Evolutionary conservation across 306 rosid genomes (phyloP), one percentile per base, ranked within the genome.

Genomic region (Cucurbita ficifolia): DNA sequence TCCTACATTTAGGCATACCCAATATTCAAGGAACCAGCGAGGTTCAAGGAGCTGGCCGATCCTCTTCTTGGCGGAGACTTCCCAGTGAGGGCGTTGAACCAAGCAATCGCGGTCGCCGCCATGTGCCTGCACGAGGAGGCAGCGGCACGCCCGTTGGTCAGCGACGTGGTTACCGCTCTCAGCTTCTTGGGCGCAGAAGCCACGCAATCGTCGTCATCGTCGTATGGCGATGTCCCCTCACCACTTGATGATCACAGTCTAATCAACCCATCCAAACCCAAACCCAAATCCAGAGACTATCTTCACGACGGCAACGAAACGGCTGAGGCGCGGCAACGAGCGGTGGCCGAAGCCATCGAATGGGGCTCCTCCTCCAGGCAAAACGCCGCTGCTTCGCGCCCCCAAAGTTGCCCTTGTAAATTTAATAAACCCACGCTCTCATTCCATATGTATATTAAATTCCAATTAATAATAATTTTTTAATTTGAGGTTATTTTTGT

Each of bases 41-140:
- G 80, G 77, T 89, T 80, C 79, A 42, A 54, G 35, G 82, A 84
- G 35, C 21, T 94, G 51, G 97, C 87, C 0, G 98, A 94, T 85
- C 96, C 95, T 10, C 74, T 70, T 38, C 85, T 94, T 4, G 9
- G 10, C 24, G 82, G 86, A 64, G 86, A 84, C 2, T 86, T 69
- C 14, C 95, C 96, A 1, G 43, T 78, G 7, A 84, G 91, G 81
- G 82, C 83, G 5, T 38, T 94, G 42, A 84, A 94, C 48, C 98
- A 94, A 85, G 98, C 97, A 19, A 86, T 94, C 12, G 98, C 98
- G 7, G 87, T 94, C 8, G 97, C 98, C 49, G 97, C 98, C 33
- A 94, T 94, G 98, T 90, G 98, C 79, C 86, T 94, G 5, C 84
- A 87, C 1, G 98, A 90, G 72, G 98, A 94, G 60, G 88, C 96